Percentiles rank a stretch among this genome's conserved stretches.
Conservation (phyloP, 2,329 filamentous ascomycete species). For the Coniochaeta pulveracea region DNA sequence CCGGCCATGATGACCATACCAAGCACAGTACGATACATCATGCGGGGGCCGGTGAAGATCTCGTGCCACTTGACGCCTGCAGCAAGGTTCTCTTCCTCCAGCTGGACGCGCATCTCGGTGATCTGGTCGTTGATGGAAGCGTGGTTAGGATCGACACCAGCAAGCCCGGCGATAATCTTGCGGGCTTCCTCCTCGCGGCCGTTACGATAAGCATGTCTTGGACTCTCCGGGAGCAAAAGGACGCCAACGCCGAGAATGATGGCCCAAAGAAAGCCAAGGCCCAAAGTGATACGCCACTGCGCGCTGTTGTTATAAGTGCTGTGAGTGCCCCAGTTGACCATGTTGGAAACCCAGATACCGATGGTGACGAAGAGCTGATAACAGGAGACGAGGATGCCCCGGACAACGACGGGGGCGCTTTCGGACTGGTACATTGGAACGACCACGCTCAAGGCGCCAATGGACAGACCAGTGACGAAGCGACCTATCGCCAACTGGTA, state of each 20-base stretch:
- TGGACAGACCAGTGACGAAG: constrained; percentile 54
- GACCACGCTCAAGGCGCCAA: constrained; percentile 54
- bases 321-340: constrained; percentile 41
- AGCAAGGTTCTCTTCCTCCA: constrained; percentile 30
- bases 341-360: constrained; percentile 49
- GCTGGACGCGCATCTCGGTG: constrained; percentile 35
- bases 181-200: constrained; percentile 33
- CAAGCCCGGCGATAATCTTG: constrained; percentile 39
- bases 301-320: constrained; percentile 25
- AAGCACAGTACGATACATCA: constrained; percentile 50
- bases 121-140: constrained; percentile 38
- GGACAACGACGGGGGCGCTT: constrained; percentile 48
- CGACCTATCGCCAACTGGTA: constrained; percentile 56
- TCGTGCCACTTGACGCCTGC: constrained; percentile 43
- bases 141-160: constrained; percentile 32
- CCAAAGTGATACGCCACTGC: constrained; percentile 54
- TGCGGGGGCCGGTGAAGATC: constrained; percentile 49
- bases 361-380: constrained; percentile 67
- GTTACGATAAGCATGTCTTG: constrained; percentile 45
- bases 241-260: constrained; percentile 41
- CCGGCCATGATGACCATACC: constrained; percentile 53
- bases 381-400: constrained; percentile 53
- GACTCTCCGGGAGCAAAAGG: constrained; percentile 42
- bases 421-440: constrained; percentile 60
- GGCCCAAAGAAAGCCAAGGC: constrained; percentile 40